Percentiles rank a stretch among this genome's conserved stretches.
phyloP scores from a whole-genome alignment of 2,329 filamentous ascomycete genomes.

The Hypomyces rosellus region DNA sequence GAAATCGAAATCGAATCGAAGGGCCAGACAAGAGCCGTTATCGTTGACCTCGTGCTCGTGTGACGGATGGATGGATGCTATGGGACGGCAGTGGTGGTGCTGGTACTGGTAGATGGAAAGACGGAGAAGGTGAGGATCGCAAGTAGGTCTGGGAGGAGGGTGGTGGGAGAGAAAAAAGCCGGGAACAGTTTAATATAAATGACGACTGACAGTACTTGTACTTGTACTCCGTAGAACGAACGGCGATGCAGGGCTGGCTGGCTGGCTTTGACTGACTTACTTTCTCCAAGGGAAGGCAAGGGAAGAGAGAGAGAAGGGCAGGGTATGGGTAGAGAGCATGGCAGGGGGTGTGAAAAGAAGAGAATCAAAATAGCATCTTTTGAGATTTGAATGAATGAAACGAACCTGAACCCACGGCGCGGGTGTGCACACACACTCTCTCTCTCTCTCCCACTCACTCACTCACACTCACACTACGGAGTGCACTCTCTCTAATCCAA shows the following conservation, averaged over 20 bases:
- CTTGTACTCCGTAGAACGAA: too few species aligned
- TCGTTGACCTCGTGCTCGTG: background rate
- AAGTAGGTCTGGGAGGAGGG: conserved; percentile 21
- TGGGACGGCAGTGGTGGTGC: background rate
- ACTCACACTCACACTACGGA: too few species aligned
- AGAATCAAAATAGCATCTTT: conserved; percentile 13
- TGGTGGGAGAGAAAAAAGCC: conserved; percentile 3
- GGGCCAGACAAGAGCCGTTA: background rate
- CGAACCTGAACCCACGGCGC: conserved; percentile 11
- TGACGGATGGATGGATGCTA: background rate
- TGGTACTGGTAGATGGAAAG: conserved; percentile 5
- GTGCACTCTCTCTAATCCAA: too few species aligned
- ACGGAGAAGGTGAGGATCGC: conserved; percentile 18
- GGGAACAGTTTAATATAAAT: conserved; percentile 9
- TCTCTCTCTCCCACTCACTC: too few species aligned
- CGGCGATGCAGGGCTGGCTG: conserved; percentile 4
- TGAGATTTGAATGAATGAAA: conserved; percentile 14
- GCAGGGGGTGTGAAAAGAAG: conserved; percentile 6
- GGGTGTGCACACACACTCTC: background rate
- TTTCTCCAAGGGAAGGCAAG: too few species aligned
- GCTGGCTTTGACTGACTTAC: too few species aligned
- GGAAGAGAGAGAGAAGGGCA: too few species aligned
- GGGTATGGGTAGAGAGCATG: too few species aligned
- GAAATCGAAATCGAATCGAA: background rate
- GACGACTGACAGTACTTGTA: background rate